These are phyloP conservation scores for Nothopassalora personata DNA, from an alignment of 2,329 filamentous ascomycete genomes.

Conservation along the genomic window DNA sequence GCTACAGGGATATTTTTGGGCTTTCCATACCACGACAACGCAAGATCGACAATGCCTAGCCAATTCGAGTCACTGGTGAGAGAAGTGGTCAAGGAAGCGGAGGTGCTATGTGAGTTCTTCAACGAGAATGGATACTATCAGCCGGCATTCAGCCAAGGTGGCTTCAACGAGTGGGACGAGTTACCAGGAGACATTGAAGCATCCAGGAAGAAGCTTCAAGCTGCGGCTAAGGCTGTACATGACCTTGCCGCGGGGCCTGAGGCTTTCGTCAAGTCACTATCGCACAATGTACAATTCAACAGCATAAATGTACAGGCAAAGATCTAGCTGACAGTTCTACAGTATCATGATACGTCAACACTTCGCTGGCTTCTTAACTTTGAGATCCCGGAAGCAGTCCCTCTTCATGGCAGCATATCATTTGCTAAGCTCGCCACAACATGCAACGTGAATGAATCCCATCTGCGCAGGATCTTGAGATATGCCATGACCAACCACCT, in stretches of 20 bases:
- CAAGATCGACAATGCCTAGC: background rate
- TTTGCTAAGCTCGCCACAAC: constrained; percentile 6
- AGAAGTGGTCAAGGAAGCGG: background rate
- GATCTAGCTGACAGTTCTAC: background rate
- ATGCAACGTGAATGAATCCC: constrained; percentile 2
- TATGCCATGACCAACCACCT: constrained; percentile 12
- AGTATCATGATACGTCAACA: constrained; percentile 1
- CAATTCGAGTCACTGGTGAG: background rate
- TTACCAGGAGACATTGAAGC: background rate
- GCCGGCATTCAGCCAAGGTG: background rate
- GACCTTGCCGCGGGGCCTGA: background rate
- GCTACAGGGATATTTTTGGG: background rate
- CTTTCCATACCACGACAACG: background rate
- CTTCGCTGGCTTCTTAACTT: constrained; percentile 1
- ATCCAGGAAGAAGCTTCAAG: background rate
- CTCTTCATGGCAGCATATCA: constrained; percentile 3
- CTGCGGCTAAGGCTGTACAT: constrained; percentile 3
- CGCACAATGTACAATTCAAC: background rate
- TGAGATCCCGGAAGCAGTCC: background rate
- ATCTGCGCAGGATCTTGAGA: constrained; percentile 8
- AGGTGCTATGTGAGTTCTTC: background rate
- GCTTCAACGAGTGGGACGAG: constrained; percentile 2
- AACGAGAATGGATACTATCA: constrained; percentile 3
- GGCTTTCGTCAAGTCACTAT: background rate
- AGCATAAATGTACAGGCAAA: background rate